Percentiles rank a stretch among this genome's conserved stretches.
These are phyloP conservation scores for Musa schizocarpa DNA, from an alignment of 176 grass and related monocot genomes.

Conservation along the genomic window DNA sequence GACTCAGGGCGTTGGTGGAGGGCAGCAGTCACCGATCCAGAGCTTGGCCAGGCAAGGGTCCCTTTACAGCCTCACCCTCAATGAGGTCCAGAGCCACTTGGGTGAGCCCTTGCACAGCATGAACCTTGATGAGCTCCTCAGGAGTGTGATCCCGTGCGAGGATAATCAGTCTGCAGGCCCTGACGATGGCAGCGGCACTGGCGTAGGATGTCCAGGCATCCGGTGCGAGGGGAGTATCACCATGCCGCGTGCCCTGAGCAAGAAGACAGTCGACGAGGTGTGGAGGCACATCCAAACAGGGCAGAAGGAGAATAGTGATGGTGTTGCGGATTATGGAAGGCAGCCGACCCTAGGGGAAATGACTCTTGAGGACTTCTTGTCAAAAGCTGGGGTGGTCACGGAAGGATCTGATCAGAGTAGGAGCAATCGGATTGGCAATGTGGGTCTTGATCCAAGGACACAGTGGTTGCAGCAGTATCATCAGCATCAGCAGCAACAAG, in stretches of 20 bases:
- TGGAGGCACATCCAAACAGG: slow-evolving; percentile 16
- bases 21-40: slow-evolving; percentile 14
- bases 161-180: not conserved
- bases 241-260: slow-evolving; percentile 3
- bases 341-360: slow-evolving; percentile 10
- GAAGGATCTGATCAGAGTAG: not conserved
- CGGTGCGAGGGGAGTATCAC: slow-evolving; percentile 1
- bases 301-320: not conserved
- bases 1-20: slow-evolving; percentile 18
- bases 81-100: slow-evolving; percentile 22
- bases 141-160: slow-evolving; percentile 5
- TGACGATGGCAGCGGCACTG: not conserved
- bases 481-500: slow-evolving; percentile 4
- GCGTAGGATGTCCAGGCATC: not conserved
- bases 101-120: slow-evolving; percentile 22
- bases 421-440: not conserved
- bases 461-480: slow-evolving; percentile 17
- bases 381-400: not conserved
- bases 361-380: slow-evolving; percentile 22
- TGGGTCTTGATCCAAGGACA: not conserved
- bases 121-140: slow-evolving; percentile 26
- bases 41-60: slow-evolving; percentile 46
- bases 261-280: slow-evolving; percentile 21
- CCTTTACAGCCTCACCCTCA: slow-evolving; percentile 21
- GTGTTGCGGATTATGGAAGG: not conserved